Percentiles rank a stretch among this genome's conserved stretches.
Conservation (phyloP, 1,284 basidiomycete species). For the Ganoderma meredithae region DNA sequence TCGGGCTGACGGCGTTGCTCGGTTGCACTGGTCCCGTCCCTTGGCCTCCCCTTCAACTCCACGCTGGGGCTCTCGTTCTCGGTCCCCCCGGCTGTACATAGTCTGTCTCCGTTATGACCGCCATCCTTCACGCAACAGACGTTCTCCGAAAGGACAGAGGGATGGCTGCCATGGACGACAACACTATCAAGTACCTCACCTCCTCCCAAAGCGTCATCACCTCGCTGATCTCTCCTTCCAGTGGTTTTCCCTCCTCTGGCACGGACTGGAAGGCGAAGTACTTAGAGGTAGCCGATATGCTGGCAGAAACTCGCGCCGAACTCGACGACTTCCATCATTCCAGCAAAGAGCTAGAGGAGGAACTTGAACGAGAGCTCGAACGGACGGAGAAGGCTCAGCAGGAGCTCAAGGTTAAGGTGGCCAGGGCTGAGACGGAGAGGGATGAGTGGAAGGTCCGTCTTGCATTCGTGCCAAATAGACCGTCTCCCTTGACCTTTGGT, state of each 20-base stretch:
- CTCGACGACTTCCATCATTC: constrained; percentile 92
- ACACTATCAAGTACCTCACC: constrained; percentile 59
- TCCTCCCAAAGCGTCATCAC: constrained; percentile 9
- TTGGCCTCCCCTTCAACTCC: constrained; percentile 23
- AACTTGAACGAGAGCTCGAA: constrained; percentile 89
- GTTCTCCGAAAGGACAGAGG: constrained; percentile 62
- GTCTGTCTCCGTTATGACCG: constrained; percentile 58
- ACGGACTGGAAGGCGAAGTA: constrained; percentile 87
- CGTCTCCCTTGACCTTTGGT: constrained; percentile 20
- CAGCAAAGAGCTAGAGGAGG: constrained; percentile 93
- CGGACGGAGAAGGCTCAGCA: constrained; percentile 87
- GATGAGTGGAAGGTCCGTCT: constrained; percentile 90
- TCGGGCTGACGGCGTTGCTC: constrained; percentile 37
- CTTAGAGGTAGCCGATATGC: constrained; percentile 84
- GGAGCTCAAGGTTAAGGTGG: constrained; percentile 80
- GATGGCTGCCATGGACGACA: constrained; percentile 67
- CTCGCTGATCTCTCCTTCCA: constrained; percentile 25
- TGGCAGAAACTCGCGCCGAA: constrained; percentile 85
- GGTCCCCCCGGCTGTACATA: constrained; percentile 39
- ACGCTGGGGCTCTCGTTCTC: constrained; percentile 33
- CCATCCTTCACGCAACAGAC: constrained; percentile 67
- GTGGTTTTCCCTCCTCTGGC: constrained; percentile 57
- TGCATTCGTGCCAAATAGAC: constrained; percentile 2
- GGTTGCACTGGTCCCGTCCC: constrained; percentile 27
- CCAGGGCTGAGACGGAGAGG: constrained; percentile 79